Conservation (phyloP, 495 filamentous ascomycete species). For the Talaromyces borbonicus region DNA sequence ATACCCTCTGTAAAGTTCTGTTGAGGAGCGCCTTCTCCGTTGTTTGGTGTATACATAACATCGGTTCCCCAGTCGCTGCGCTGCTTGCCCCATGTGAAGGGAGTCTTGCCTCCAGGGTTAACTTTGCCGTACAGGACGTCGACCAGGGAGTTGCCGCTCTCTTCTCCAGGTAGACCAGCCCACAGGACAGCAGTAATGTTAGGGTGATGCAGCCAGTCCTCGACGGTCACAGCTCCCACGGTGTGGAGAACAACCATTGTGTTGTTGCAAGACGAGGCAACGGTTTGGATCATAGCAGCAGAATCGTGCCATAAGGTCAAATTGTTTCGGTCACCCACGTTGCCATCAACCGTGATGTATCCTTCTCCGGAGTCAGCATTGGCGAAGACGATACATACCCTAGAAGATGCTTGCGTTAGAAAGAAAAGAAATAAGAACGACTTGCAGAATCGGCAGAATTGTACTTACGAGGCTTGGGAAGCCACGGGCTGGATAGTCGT, state of each 20-base stretch:
- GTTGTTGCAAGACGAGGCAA: constrained; percentile 71
- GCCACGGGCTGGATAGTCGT: constrained; percentile 50
- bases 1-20: constrained; percentile 73
- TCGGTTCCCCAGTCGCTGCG: constrained; percentile 66
- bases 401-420: too few relatives aligned
- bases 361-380: constrained; percentile 84
- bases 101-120: constrained; percentile 76
- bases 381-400: constrained; percentile 76
- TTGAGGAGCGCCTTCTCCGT: constrained; percentile 62
- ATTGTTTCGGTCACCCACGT: constrained; percentile 86
- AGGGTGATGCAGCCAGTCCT: constrained; percentile 68
- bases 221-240: constrained; percentile 67
- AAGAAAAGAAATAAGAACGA: too few relatives aligned
- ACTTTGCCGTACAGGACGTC: constrained; percentile 86
- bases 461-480: constrained; percentile 41
- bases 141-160: constrained; percentile 81
- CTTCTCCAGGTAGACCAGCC: constrained; percentile 87
- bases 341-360: constrained; percentile 74
- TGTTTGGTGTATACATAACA: constrained; percentile 66
- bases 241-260: constrained; percentile 90
- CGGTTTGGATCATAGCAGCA: constrained; percentile 67
- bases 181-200: constrained; percentile 92
- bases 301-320: constrained; percentile 81
- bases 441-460: not conserved
- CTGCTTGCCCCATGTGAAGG: constrained; percentile 77